Evolutionary conservation across 768 basidiomycete genomes (phyloP).

Genomic region (Coprinopsis strossmayeri): DNA sequence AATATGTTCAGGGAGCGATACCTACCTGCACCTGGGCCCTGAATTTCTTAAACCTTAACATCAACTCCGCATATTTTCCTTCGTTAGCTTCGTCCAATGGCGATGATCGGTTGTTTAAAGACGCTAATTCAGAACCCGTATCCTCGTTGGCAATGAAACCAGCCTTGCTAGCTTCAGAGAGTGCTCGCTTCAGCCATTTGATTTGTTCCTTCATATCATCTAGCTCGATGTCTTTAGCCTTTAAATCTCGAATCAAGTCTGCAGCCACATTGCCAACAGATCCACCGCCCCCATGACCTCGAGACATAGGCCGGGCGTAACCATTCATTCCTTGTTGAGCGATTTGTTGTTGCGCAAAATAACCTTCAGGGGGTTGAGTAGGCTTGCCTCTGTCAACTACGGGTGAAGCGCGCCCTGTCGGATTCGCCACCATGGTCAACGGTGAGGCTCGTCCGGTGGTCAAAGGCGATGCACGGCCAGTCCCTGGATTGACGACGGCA

Average conservation of each 20-base stretch:
- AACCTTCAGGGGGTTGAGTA: slow-evolving; percentile 21
- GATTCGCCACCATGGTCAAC: slow-evolving; percentile 18
- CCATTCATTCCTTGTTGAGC: slow-evolving; percentile 33
- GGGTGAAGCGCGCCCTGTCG: slow-evolving; percentile 30
- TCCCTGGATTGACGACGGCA: slow-evolving; percentile 34
- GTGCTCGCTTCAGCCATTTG: slow-evolving; percentile 79
- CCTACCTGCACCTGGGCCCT: slow-evolving; percentile 81
- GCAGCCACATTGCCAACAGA: slow-evolving; percentile 67
- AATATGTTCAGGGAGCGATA: slow-evolving; percentile 7
- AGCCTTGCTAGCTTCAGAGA: slow-evolving; percentile 65
- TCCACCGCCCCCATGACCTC: slow-evolving; percentile 29
- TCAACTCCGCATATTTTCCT: slow-evolving; percentile 57
- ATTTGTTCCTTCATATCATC: slow-evolving; percentile 72
- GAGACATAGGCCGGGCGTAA: slow-evolving; percentile 35
- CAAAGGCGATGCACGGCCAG: slow-evolving; percentile 28
- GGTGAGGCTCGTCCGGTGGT: slow-evolving; percentile 29
- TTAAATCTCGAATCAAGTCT: slow-evolving; percentile 75
- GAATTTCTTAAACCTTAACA: slow-evolving; percentile 82
- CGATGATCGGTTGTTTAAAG: slow-evolving; percentile 17
- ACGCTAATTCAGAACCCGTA: slow-evolving; percentile 43
- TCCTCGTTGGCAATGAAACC: slow-evolving; percentile 58
- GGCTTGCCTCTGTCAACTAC: slow-evolving; percentile 28
- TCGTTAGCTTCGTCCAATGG: slow-evolving; percentile 34
- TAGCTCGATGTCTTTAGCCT: slow-evolving; percentile 76
- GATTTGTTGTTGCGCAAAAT: slow-evolving; percentile 36